Evolutionary conservation across 306 rosid species (phyloP).

Genomic region (Rosa lucieae): DNA sequence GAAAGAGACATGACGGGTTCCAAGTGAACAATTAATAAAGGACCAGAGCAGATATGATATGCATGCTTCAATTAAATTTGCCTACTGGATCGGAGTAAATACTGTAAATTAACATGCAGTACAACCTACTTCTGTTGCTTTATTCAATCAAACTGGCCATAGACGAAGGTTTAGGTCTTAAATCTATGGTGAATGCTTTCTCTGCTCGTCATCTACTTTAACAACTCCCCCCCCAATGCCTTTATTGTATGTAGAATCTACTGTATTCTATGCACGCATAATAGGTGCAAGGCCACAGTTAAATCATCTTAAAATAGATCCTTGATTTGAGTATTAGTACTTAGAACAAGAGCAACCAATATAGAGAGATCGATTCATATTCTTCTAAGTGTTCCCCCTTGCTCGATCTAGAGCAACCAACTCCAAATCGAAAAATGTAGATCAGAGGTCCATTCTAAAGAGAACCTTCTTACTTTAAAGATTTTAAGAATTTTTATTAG

Average conservation of each 20-base stretch:
- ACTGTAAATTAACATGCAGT: constrained; percentile 10
- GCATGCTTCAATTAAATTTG: constrained; percentile 4
- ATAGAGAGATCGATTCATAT: too few species aligned
- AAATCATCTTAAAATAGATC: background rate
- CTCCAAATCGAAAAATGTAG: too few species aligned
- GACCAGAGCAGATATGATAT: background rate
- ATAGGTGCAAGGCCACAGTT: background rate
- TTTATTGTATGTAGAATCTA: background rate
- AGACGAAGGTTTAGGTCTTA: background rate
- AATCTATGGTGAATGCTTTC: background rate
- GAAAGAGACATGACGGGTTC: background rate
- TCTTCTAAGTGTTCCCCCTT: too few species aligned
- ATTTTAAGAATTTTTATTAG: too few species aligned
- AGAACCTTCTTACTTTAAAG: too few species aligned
- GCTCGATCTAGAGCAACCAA: too few species aligned
- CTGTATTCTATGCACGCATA: background rate
- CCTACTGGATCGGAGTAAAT: constrained; percentile 2
- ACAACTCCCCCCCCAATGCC: background rate
- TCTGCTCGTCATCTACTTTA: background rate
- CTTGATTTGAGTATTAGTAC: background rate
- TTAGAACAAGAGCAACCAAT: background rate
- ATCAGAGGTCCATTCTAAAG: too few species aligned
- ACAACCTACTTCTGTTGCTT: background rate
- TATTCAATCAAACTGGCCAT: constrained; percentile 1
- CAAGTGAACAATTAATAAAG: background rate